Base-by-base conservation (phyloP, 2,329 filamentous ascomycete genomes). In the Acephala macrosclerotiorum region DNA sequence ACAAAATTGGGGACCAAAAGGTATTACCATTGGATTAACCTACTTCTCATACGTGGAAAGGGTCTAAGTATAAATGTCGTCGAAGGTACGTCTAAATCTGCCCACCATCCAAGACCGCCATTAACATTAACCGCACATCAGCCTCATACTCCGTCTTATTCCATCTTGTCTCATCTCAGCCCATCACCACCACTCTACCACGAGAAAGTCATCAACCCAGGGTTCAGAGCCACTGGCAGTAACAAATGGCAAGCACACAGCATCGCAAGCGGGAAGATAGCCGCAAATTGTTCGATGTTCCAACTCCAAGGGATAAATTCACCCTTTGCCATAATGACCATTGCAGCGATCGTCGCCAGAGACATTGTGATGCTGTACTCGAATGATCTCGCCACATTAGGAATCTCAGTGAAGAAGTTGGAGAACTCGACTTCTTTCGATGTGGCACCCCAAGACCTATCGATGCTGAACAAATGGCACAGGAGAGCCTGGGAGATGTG, bases 361-460 rank as follows among this genome's bases (percentile, higher is more conserved):
- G 66, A 65, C 75, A 71, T 45, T 69, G 74, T 66, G 79, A 77
- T 65, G 71, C 73, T 75, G 73, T 78, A 83, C 77, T 90, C 87
- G 78, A 93, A 93, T 75, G 87, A 89, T 79, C 89, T 90, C 72
- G 94, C 77, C 47, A 96, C 91, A 75, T 91, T 91, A 40, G 90
- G 90, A 20, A 94, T 86, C 75, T 95, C 92, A 66, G 92, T 90
- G 79, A 94, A 94, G 79, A 96, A 96, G 78, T 92, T 91, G 33
- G 91, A 90, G 74, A 91, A 89, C 73, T 93, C 90, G 58, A 87
- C 87, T 80, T 96, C 93, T 80, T 96, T 96, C 51, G 89, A 86
- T 0, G 93, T 96, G 1, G 92, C 89, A 55, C 92, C 92, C 92
- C 93, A 96, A 1, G 87, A 87, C 89, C 96, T 95, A 79, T 96